A percentile compares a stretch with the other conserved stretches of the same genome.
Evolutionary conservation across 1,139 yeast species (phyloP).

Genomic region (Suhomyces bokatorum): DNA sequence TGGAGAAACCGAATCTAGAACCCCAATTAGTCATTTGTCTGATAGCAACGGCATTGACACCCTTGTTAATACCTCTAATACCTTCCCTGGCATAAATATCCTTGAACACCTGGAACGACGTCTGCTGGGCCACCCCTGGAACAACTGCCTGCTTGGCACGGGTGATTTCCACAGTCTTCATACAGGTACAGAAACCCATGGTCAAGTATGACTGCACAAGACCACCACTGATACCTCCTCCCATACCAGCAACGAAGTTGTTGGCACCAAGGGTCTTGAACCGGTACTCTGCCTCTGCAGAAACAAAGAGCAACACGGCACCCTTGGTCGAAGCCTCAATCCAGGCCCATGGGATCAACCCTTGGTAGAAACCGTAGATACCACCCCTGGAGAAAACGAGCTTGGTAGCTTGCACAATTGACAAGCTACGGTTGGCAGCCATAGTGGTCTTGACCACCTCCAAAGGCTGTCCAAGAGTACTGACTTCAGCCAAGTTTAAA

Average conservation of each 20-base stretch:
- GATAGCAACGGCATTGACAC: slow-evolving; percentile 98
- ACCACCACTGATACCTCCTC: slow-evolving; percentile 96
- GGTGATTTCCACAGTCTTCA: slow-evolving; percentile 97
- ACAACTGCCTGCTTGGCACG: slow-evolving; percentile 73
- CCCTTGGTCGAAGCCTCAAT: slow-evolving; percentile 99
- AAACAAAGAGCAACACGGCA: slow-evolving; percentile 91
- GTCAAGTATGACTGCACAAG: slow-evolving; percentile 94
- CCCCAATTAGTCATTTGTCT: slow-evolving; percentile 99
- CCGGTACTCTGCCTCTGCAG: slow-evolving; percentile 87
- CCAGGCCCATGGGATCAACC: slow-evolving; percentile 99
- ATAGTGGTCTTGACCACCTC: slow-evolving; percentile 96
- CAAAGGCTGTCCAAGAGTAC: slow-evolving; percentile 93
- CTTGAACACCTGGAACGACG: slow-evolving; percentile 82
- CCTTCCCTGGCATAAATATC: slow-evolving; percentile 86
- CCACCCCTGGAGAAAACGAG: slow-evolving; percentile 95
- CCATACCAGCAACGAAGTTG: slow-evolving; percentile 82
- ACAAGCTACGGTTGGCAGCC: slow-evolving; percentile 89
- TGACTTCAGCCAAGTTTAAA: slow-evolving; percentile 86
- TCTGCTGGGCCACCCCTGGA: slow-evolving; percentile 64
- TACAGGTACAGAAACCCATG: slow-evolving; percentile 97
- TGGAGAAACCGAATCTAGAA: slow-evolving; percentile 87
- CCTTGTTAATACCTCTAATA: slow-evolving; percentile 90
- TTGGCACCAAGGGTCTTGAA: slow-evolving; percentile 64
- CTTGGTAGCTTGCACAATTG: slow-evolving; percentile 65
- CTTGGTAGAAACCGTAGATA: slow-evolving; percentile 87